Evolutionary conservation across 306 rosid species (phyloP), one percentile per base, ranked within the genome.

Genomic region (Mimosa pudica): DNA sequence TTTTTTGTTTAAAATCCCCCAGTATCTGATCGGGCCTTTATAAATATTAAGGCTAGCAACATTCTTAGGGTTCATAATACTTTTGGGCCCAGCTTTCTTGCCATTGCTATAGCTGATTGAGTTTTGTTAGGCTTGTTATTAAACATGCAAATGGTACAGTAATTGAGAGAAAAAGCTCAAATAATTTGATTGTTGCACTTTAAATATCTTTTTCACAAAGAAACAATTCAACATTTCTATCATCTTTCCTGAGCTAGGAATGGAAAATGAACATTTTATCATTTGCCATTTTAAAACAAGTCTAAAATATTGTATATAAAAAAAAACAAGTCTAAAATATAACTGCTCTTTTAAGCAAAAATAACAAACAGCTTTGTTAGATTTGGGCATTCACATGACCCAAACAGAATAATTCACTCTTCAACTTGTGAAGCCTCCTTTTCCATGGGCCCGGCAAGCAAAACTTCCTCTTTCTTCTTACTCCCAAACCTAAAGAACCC

Each of bases 401-500:
- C 77, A 65, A 32, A 70, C 75, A 36, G 4, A 30, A 45, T 8
- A 4, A 7, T 10, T 72, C 36, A 72, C 35, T 32, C 46, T 54
- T 79, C 80, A 0, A 81, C 81, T 1, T 81, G 77, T 4, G 75
- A 71, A 33, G 80, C 75, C 0, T 90, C 89, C 64, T 83, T 87
- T 16, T 87, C 90, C 7, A 72, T 20, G 24, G 86, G 82, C 82
- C 80, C 84, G 10, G 85, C 47, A 68, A 82, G 51, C 33, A 70
- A 0, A 4, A 65, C 36, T 49, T 91, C 97, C 13, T 89, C 92
- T 79, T 92, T 92, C 75, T 89, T 90, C 73, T 90, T 71, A 13
- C 95, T 91, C 2, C 98, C 98, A 85, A 92, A 45, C 11, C 87
- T 82, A 44, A 95, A n/a, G 61, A 95, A 89, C 75, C 98, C 98